These are phyloP conservation scores for Rhinocladiella mackenziei DNA, from an alignment of 2,329 filamentous ascomycete species.

Conservation along the genomic window DNA sequence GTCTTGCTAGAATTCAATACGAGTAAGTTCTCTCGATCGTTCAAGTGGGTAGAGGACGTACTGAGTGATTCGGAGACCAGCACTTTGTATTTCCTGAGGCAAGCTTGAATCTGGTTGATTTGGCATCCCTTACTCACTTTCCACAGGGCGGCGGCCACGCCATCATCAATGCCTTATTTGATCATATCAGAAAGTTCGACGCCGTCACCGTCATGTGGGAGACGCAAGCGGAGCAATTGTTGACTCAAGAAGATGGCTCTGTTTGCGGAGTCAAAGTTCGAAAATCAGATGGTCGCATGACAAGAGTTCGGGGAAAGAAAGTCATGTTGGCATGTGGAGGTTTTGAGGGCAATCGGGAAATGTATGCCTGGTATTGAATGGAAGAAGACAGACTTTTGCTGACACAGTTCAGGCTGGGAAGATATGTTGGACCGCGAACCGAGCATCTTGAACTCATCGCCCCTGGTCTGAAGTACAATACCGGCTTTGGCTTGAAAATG, in stretches of 20 bases:
- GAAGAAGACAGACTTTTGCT: not conserved
- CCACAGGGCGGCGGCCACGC: slow-evolving; percentile 36
- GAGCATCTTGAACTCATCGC: slow-evolving; percentile 42
- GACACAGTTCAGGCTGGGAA: slow-evolving; percentile 16
- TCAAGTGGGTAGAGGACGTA: no score
- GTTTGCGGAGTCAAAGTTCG: slow-evolving; percentile 39
- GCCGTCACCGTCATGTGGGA: slow-evolving; percentile 39
- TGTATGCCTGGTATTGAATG: slow-evolving; percentile 31
- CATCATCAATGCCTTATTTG: slow-evolving; percentile 39
- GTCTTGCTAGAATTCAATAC: slow-evolving; percentile 42
- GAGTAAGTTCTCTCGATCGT: slow-evolving; percentile 11
- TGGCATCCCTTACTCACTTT: not conserved
- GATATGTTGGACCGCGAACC: slow-evolving; percentile 39
- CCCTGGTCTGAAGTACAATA: slow-evolving; percentile 41
- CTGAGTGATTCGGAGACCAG: slow-evolving; percentile 29
- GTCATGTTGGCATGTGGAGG: slow-evolving; percentile 42
- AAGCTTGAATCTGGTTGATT: not conserved
- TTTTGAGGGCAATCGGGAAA: slow-evolving; percentile 42
- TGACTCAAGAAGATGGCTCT: slow-evolving; percentile 36
- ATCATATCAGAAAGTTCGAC: slow-evolving; percentile 35
- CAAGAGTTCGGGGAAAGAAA: slow-evolving; percentile 26
- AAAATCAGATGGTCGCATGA: slow-evolving; percentile 37
- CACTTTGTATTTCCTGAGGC: slow-evolving; percentile 40
- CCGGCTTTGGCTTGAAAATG: slow-evolving; percentile 40
- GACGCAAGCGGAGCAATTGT: slow-evolving; percentile 37